These are phyloP conservation scores for Hymenoscyphus fructigenus DNA, from an alignment of 2,329 filamentous ascomycete genomes.

Conservation along the genomic window DNA sequence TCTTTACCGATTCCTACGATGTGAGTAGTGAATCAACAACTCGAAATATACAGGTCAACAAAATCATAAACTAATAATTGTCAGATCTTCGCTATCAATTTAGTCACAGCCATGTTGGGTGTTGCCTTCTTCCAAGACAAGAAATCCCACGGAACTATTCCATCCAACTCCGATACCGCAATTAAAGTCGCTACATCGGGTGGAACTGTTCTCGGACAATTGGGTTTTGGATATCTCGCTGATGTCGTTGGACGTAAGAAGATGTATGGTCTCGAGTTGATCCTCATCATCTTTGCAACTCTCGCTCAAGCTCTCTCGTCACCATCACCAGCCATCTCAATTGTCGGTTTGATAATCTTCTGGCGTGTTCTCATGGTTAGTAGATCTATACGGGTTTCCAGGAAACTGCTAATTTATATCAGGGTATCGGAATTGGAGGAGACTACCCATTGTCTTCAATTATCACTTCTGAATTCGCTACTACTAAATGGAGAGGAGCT, in stretches of 20 bases:
- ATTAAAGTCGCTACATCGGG: slow-evolving; percentile 85
- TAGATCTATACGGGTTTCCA: neutral
- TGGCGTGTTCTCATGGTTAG: slow-evolving; percentile 72
- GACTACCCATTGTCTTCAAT: slow-evolving; percentile 82
- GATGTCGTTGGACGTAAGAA: slow-evolving; percentile 75
- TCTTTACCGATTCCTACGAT: slow-evolving; percentile 86
- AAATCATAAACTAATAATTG: neutral
- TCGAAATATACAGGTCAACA: neutral
- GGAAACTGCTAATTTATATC: slow-evolving; percentile 32
- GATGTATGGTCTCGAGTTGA: slow-evolving; percentile 77
- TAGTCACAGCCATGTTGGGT: slow-evolving; percentile 35
- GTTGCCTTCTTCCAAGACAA: slow-evolving; percentile 31
- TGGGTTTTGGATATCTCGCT: slow-evolving; percentile 76
- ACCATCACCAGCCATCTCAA: slow-evolving; percentile 59
- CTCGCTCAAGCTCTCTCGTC: slow-evolving; percentile 69
- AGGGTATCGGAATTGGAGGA: slow-evolving; percentile 65
- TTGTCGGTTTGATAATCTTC: slow-evolving; percentile 70
- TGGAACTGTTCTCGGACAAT: slow-evolving; percentile 79
- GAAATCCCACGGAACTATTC: slow-evolving; percentile 53
- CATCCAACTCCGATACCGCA: slow-evolving; percentile 68
- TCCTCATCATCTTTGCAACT: slow-evolving; percentile 77
- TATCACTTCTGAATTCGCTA: slow-evolving; percentile 84
- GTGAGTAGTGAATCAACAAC: slow-evolving; percentile 57
- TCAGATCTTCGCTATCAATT: slow-evolving; percentile 36
- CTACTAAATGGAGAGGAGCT: slow-evolving; percentile 79